A percentile compares a stretch with the other conserved stretches of the same genome.
Evolutionary conservation across 129 eudicot species (phyloP).

Genomic region (Escallonia herrerae): DNA sequence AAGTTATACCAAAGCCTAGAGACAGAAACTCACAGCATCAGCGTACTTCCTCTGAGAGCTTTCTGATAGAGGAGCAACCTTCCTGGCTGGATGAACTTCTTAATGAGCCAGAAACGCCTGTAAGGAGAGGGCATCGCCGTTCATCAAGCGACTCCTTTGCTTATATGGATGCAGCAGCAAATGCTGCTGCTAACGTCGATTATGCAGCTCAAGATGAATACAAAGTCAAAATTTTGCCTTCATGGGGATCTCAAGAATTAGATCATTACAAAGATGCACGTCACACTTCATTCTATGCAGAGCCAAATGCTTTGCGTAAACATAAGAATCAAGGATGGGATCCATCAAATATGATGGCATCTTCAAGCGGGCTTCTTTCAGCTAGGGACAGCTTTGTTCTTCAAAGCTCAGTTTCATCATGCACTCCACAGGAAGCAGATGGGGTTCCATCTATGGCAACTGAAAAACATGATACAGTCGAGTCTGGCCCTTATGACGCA

Average conservation of each 20-base stretch:
- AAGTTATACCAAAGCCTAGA: constrained; percentile 43
- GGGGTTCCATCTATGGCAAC: constrained; percentile 32
- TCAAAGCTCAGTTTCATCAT: constrained; percentile 29
- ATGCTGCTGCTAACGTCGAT: constrained; percentile 42
- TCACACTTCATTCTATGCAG: constrained; percentile 34
- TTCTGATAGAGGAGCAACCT: constrained; percentile 85
- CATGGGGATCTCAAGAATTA: constrained; percentile 76
- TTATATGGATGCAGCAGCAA: constrained; percentile 55
- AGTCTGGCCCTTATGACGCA: constrained; percentile 46
- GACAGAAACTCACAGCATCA: constrained; percentile 70
- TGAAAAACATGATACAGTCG: constrained; percentile 56
- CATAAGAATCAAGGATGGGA: constrained; percentile 58
- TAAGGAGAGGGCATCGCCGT: constrained; percentile 88
- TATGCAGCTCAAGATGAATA: constrained; percentile 51
- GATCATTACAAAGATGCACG: constrained; percentile 44
- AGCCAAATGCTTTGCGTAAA: constrained; percentile 32
- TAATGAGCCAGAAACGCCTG: constrained; percentile 90
- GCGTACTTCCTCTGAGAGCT: constrained; percentile 92
- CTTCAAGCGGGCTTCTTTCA: constrained; percentile 37
- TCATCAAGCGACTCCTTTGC: constrained; percentile 96
- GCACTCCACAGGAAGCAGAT: constrained; percentile 48
- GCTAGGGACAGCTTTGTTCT: constrained; percentile 37
- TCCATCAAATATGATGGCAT: constrained; percentile 31
- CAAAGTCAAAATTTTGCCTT: constrained; percentile 46
- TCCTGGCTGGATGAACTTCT: constrained; percentile 98